Evolutionary conservation across 202 grass and related monocot genomes (phyloP).

Genomic region (Dendrocalamus latiflorus): DNA sequence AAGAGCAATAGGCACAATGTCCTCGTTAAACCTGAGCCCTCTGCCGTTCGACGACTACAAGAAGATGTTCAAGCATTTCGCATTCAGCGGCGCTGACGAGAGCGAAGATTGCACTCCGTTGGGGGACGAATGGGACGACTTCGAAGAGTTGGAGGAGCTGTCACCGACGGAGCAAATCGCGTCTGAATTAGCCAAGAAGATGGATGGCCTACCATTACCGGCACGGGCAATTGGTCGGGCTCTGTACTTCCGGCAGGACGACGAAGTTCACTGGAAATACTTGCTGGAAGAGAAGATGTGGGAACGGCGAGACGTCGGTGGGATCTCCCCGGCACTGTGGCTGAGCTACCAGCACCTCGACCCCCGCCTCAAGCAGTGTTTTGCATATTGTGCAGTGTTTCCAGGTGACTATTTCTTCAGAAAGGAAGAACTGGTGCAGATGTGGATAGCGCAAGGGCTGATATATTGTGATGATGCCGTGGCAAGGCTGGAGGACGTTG

Average conservation of each 20-base stretch:
- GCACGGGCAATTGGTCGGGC: constrained; percentile 22
- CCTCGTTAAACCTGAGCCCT: not conserved
- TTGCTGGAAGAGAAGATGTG: constrained; percentile 25
- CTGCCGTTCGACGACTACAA: constrained; percentile 30
- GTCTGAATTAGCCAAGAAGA: constrained; percentile 16
- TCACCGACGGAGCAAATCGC: constrained; percentile 28
- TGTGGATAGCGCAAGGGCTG: constrained; percentile 54
- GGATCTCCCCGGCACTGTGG: constrained; percentile 28
- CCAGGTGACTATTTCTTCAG: constrained; percentile 28
- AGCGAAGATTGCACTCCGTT: constrained; percentile 19
- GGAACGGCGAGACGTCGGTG: not conserved
- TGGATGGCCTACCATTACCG: constrained; percentile 24
- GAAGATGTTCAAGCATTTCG: constrained; percentile 39
- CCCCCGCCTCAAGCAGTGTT: constrained; percentile 49
- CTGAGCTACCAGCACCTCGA: constrained; percentile 52
- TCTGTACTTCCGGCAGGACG: constrained; percentile 7
- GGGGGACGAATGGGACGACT: constrained; percentile 18
- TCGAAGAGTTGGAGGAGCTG: constrained; percentile 2
- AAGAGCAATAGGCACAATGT: constrained; percentile 1
- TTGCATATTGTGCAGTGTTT: constrained; percentile 46
- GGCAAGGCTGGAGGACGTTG: constrained; percentile 24
- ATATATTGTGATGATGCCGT: constrained; percentile 17
- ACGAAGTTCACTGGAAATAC: constrained; percentile 27
- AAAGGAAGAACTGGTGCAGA: constrained; percentile 42
- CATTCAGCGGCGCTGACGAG: constrained; percentile 32